These are phyloP conservation scores for Graphilbum ipis-grandicollis DNA, from an alignment of 2,329 filamentous ascomycete genomes.

Conservation along the genomic window DNA sequence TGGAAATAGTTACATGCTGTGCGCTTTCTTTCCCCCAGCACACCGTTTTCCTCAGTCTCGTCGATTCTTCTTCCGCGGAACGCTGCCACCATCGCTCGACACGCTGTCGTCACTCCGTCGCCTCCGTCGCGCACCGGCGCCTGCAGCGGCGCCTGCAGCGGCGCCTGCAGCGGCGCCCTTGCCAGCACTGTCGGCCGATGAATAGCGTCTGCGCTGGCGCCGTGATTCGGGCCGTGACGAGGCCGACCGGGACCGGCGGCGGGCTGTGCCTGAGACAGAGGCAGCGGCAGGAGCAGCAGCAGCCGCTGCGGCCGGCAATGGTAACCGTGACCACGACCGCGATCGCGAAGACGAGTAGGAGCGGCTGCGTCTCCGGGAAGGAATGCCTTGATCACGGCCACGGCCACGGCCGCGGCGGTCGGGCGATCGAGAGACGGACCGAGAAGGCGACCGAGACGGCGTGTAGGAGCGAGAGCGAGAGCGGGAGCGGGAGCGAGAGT, in stretches of 20 bases:
- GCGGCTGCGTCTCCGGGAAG: neutral
- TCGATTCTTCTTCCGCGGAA: slow-evolving; percentile 11
- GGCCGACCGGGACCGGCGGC: slow-evolving; percentile 5
- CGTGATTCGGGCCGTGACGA: slow-evolving; percentile 9
- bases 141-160: no score
- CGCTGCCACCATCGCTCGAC: slow-evolving; percentile 5
- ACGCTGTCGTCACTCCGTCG: slow-evolving; percentile 8
- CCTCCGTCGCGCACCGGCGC: slow-evolving; percentile 6
- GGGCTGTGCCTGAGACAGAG: neutral
- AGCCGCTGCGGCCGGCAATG: neutral
- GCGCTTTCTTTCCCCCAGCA: neutral
- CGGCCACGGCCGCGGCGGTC: neutral
- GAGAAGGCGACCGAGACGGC: neutral
- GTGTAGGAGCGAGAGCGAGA: slow-evolving; percentile 14
- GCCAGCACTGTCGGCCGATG: neutral
- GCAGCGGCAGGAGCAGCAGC: neutral
- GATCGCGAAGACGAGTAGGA: neutral
- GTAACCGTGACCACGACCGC: slow-evolving; percentile 1
- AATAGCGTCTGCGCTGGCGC: slow-evolving; percentile 5
- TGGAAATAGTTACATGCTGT: neutral
- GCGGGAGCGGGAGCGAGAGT: neutral
- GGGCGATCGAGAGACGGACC: no score
- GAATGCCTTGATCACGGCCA: no score
- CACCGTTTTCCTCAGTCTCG: neutral
- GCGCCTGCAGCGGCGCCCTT: no score